A percentile compares a stretch with the other conserved stretches of the same genome.
Conservation (phyloP, 306 rosid genomes). For the Fragaria iinumae region DNA sequence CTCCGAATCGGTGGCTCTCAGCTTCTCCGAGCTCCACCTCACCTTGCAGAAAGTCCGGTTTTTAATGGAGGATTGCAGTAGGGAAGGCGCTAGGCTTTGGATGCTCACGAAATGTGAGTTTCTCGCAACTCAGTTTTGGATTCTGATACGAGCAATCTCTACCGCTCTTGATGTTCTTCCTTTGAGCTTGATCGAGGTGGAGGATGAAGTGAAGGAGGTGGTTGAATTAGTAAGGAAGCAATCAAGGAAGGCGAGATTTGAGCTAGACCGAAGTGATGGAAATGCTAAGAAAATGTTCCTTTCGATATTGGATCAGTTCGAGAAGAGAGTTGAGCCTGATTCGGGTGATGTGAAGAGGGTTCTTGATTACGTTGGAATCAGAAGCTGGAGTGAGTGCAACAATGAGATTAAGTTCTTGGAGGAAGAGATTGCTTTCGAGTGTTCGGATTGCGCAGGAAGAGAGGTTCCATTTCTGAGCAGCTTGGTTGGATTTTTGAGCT, state of each 20-base stretch:
- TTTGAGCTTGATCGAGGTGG: slow-evolving; percentile 28
- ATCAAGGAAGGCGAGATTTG: slow-evolving; percentile 45
- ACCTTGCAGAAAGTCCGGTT: slow-evolving; percentile 58
- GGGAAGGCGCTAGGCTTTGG: slow-evolving; percentile 43
- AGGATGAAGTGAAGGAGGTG: slow-evolving; percentile 62
- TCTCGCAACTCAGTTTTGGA: slow-evolving; percentile 44
- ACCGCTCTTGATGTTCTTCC: slow-evolving; percentile 70
- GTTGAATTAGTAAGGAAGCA: slow-evolving; percentile 55
- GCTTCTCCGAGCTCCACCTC: slow-evolving; percentile 68
- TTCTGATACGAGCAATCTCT: slow-evolving; percentile 40
- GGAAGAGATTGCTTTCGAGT: slow-evolving; percentile 38
- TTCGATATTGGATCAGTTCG: slow-evolving; percentile 42
- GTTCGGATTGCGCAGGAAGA: slow-evolving; percentile 25
- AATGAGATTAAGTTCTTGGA: slow-evolving; percentile 60
- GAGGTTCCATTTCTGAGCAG: slow-evolving; percentile 50
- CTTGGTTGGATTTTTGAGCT: slow-evolving; percentile 58
- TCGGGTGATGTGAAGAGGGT: slow-evolving; percentile 22
- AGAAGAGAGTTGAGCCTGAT: slow-evolving; percentile 55
- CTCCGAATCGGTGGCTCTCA: slow-evolving; percentile 37
- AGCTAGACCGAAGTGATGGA: slow-evolving; percentile 44
- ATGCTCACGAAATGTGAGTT: slow-evolving; percentile 51
- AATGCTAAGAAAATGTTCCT: slow-evolving; percentile 15
- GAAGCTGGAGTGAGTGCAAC: slow-evolving; percentile 56
- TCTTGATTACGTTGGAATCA: slow-evolving; percentile 47
- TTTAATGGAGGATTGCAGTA: slow-evolving; percentile 58